Conservation (phyloP, 2,329 filamentous ascomycete species). For the Neofusicoccum cordaticola region DNA sequence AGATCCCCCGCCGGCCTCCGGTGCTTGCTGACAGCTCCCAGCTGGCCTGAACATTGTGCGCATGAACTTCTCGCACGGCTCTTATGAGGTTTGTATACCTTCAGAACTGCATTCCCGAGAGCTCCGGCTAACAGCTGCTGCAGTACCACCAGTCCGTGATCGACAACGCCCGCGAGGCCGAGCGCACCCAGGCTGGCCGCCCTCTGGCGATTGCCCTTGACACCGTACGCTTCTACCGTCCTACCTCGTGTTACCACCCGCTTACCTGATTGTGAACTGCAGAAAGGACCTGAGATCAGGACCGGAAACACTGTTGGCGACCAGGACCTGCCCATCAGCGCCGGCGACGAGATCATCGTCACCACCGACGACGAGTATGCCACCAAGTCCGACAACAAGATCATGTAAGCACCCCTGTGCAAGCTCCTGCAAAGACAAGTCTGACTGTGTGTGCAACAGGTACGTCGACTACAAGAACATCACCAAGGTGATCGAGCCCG, state of each 20-base stretch:
- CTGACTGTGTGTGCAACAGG: conserved; percentile 46
- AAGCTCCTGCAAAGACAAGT: background rate
- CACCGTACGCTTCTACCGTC: conserved; percentile 52
- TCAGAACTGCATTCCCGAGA: background rate
- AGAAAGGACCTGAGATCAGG: conserved; percentile 84
- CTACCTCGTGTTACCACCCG: background rate
- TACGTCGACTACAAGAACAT: conserved; percentile 99
- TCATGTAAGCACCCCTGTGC: conserved; percentile 68
- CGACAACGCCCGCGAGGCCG: conserved; percentile 87
- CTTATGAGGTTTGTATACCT: conserved; percentile 62
- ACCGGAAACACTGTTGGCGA: conserved; percentile 72
- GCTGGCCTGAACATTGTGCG: conserved; percentile 96
- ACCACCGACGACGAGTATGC: conserved; percentile 95
- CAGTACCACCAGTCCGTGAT: conserved; percentile 98
- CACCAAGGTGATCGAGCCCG: conserved; percentile 90
- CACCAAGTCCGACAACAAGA: conserved; percentile 77
- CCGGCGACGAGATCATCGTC: conserved; percentile 85
- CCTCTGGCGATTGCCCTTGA: conserved; percentile 93
- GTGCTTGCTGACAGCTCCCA: conserved; percentile 26
- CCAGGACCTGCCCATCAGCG: conserved; percentile 75
- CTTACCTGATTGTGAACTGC: conserved; percentile 15
- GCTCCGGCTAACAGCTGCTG: conserved; percentile 9
- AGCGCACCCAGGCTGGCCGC: conserved; percentile 72
- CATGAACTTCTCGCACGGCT: conserved; percentile 98
- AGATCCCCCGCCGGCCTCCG: background rate